These are phyloP conservation scores for Incumbomyces lentus DNA, from an alignment of 2,329 filamentous ascomycete species.

Conservation along the genomic window DNA sequence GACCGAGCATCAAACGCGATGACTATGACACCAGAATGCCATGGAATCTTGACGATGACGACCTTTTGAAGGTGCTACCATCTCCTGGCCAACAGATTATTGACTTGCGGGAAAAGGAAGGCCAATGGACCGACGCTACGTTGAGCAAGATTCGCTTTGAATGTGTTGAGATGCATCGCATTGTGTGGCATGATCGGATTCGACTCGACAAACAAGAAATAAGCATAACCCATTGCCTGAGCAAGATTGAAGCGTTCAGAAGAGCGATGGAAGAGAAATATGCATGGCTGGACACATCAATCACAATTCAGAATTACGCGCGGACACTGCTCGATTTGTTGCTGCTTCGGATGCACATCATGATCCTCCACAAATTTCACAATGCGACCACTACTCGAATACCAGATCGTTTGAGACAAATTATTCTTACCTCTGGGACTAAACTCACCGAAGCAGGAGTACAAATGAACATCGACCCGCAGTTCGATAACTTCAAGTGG, in stretches of 20 bases:
- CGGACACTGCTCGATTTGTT: constrained; percentile 56
- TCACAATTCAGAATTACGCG: constrained; percentile 54
- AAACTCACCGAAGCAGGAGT: constrained; percentile 46
- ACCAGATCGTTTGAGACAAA: constrained; percentile 48
- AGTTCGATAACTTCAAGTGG: constrained; percentile 55
- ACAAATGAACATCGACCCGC: constrained; percentile 42
- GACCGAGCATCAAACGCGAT: constrained; percentile 59
- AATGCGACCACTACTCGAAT: constrained; percentile 27
- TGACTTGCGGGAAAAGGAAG: constrained; percentile 21
- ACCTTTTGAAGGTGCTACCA: constrained; percentile 39
- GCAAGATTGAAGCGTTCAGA: constrained; percentile 59
- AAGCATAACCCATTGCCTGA: constrained; percentile 53
- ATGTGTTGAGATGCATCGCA: constrained; percentile 61
- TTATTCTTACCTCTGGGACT: constrained; percentile 53
- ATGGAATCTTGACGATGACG: constrained; percentile 57
- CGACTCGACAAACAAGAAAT: constrained; percentile 53
- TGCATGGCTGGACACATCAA: constrained; percentile 48
- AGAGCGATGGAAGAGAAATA: constrained; percentile 56
- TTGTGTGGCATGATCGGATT: constrained; percentile 59
- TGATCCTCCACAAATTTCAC: constrained; percentile 60
- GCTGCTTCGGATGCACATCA: constrained; percentile 53
- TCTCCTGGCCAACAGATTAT: constrained; percentile 26
- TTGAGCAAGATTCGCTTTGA: constrained; percentile 61
- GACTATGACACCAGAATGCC: constrained; percentile 67
- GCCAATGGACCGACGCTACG: constrained; percentile 57